A percentile compares a stretch with the other conserved stretches of the same genome.
Conservation (phyloP, 371 early-diverging fungal species). For the Cokeromyces recurvatus region DNA sequence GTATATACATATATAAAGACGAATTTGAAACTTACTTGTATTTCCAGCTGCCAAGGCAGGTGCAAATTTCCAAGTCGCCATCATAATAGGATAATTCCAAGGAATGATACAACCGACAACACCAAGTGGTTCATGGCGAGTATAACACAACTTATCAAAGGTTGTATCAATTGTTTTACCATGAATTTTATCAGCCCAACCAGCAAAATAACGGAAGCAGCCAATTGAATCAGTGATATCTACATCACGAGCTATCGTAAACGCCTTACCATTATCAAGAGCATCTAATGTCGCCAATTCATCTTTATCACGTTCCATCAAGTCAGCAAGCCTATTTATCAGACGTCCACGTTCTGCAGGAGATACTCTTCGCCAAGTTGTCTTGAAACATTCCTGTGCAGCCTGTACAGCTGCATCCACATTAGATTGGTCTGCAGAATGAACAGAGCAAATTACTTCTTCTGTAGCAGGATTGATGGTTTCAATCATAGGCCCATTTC, state of each 20-base stretch:
- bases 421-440: slow-evolving; percentile 65
- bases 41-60: slow-evolving; percentile 74
- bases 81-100: slow-evolving; percentile 46
- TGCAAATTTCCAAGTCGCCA: slow-evolving; percentile 79
- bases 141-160: slow-evolving; percentile 68
- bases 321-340: slow-evolving; percentile 57
- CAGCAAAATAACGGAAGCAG: slow-evolving; percentile 75
- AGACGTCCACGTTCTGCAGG: slow-evolving; percentile 39
- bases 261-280: slow-evolving; percentile 80
- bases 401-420: slow-evolving; percentile 71
- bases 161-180: slow-evolving; percentile 16
- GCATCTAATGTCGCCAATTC: slow-evolving; percentile 75
- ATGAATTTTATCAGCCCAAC: slow-evolving; percentile 45
- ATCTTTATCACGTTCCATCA: slow-evolving; percentile 61
- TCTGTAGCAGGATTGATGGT: slow-evolving; percentile 68
- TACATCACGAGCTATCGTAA: slow-evolving; percentile 46
- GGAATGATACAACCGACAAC: slow-evolving; percentile 71
- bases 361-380: slow-evolving; percentile 58
- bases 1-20: too few species aligned
- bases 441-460: slow-evolving; percentile 59
- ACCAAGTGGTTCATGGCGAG: slow-evolving; percentile 71
- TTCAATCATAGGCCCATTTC: slow-evolving; percentile 46
- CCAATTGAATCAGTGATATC: slow-evolving; percentile 64
- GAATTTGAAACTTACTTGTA: slow-evolving; percentile 39
- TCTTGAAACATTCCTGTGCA: slow-evolving; percentile 61